Evolutionary conservation across 257 asterid species (phyloP).

Genomic region (Fraxinus pennsylvanica): DNA sequence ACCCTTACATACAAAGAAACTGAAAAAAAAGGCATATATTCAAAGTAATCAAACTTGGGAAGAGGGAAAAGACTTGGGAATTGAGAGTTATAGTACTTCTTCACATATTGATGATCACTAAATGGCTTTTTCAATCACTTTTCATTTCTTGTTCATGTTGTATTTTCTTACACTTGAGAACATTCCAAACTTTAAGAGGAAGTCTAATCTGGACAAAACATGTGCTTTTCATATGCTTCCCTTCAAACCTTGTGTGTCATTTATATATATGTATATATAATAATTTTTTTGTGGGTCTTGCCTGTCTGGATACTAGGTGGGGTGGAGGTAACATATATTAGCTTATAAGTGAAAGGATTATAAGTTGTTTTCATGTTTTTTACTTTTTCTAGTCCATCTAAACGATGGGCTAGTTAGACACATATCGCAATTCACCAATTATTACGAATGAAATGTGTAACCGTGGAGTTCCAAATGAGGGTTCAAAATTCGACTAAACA

Average conservation of each 20-base stretch:
- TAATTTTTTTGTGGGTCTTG: constrained; percentile 32
- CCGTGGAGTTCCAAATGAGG: too few relatives aligned
- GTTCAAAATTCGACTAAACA: background rate
- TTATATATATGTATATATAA: constrained; percentile 3
- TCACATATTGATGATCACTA: constrained; percentile 50
- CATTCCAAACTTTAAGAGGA: constrained; percentile 58
- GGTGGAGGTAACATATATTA: background rate
- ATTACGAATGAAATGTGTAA: background rate
- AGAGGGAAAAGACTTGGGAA: constrained; percentile 43
- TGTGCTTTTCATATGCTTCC: constrained; percentile 38
- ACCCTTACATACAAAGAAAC: constrained; percentile 27
- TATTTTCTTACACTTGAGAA: constrained; percentile 37
- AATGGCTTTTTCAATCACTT: constrained; percentile 43
- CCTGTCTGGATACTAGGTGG: background rate
- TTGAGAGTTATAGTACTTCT: constrained; percentile 42
- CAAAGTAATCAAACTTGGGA: constrained; percentile 57
- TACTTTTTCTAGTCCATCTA: background rate
- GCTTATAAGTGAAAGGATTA: background rate
- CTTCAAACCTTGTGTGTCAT: constrained; percentile 34
- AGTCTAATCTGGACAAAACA: constrained; percentile 35
- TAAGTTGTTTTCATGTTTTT: background rate
- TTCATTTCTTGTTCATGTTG: constrained; percentile 27
- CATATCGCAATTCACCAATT: background rate
- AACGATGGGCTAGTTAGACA: background rate
- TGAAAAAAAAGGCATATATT: constrained; percentile 34